A percentile compares a stretch with the other conserved stretches of the same genome.
Evolutionary conservation across 1,139 yeast species (phyloP).

Genomic region (Geotrichum siamense): DNA sequence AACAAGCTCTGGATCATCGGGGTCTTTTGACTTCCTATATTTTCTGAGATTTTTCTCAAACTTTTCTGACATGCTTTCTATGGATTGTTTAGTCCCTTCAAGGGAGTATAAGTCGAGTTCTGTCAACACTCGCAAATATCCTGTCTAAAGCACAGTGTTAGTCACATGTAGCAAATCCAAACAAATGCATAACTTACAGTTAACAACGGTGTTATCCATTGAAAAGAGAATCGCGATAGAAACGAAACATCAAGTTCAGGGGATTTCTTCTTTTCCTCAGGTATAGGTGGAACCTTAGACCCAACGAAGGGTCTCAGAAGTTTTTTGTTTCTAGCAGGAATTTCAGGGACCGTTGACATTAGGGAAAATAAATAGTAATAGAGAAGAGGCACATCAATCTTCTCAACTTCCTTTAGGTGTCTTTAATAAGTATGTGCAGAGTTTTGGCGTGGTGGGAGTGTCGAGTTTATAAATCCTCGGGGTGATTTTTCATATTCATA

Average conservation of each 20-base stretch:
- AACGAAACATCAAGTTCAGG: constrained; percentile 28
- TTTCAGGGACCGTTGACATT: no score
- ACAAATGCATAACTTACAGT: constrained; percentile 31
- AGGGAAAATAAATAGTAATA: no score
- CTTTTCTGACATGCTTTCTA: constrained; percentile 36
- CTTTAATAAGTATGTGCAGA: no score
- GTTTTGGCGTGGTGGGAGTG: no score
- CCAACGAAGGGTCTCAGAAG: constrained; percentile 27
- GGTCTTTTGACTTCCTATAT: constrained; percentile 27
- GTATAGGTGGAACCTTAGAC: constrained; percentile 29
- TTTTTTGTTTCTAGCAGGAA: constrained; percentile 3
- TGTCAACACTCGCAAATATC: constrained; percentile 60
- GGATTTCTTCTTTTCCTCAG: constrained; percentile 24
- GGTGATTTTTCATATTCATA: no score
- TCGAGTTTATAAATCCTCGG: no score
- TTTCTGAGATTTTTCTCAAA: constrained; percentile 39
- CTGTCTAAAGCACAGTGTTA: constrained; percentile 31
- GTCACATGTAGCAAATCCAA: not conserved
- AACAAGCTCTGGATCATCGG: constrained; percentile 23
- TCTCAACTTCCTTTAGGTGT: no score
- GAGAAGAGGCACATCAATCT: no score
- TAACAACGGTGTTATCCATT: constrained; percentile 56
- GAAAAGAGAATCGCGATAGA: constrained; percentile 37
- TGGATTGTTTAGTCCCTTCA: constrained; percentile 47
- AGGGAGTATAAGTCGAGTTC: constrained; percentile 55